Evolutionary conservation across 768 basidiomycete genomes (phyloP).

Genomic region (Floccularia luteovirens): DNA sequence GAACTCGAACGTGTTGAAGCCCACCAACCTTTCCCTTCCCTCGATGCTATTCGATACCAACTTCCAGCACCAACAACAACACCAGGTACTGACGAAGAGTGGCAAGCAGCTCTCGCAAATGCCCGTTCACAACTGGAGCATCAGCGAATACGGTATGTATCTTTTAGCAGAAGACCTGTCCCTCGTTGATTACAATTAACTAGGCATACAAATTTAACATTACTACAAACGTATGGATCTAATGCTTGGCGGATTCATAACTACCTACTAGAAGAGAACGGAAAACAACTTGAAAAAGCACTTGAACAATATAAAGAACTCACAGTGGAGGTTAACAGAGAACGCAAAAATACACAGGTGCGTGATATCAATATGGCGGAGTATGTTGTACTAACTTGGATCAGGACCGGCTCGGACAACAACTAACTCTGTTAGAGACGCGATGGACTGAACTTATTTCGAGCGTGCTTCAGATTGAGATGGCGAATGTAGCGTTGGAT

Average conservation of each 20-base stretch:
- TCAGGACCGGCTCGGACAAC: slow-evolving; percentile 72
- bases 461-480: slow-evolving; percentile 86
- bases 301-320: slow-evolving; percentile 74
- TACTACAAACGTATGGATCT: slow-evolving; percentile 79
- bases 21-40: slow-evolving; percentile 51
- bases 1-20: slow-evolving; percentile 73
- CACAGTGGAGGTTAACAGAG: slow-evolving; percentile 82
- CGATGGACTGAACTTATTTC: slow-evolving; percentile 93
- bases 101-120: slow-evolving; percentile 68
- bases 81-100: slow-evolving; percentile 67
- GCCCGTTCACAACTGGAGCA: slow-evolving; percentile 82
- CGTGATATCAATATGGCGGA: slow-evolving; percentile 5
- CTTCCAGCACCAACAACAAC: slow-evolving; percentile 58
- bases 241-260: slow-evolving; percentile 94
- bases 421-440: slow-evolving; percentile 75
- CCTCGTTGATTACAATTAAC: slow-evolving; percentile 4
- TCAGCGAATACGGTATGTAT: slow-evolving; percentile 64
- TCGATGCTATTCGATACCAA: slow-evolving; percentile 71
- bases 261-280: slow-evolving; percentile 74
- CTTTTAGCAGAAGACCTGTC: not conserved
- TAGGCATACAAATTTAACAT: slow-evolving; percentile 77
- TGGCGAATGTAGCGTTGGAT: slow-evolving; percentile 88
- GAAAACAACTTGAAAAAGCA: slow-evolving; percentile 61
- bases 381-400: not conserved
- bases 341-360: slow-evolving; percentile 83